Evolutionary conservation across 305 asterid genomes (phyloP), one percentile per base, ranked within the genome.

Genomic region (Solanum hybrid): DNA sequence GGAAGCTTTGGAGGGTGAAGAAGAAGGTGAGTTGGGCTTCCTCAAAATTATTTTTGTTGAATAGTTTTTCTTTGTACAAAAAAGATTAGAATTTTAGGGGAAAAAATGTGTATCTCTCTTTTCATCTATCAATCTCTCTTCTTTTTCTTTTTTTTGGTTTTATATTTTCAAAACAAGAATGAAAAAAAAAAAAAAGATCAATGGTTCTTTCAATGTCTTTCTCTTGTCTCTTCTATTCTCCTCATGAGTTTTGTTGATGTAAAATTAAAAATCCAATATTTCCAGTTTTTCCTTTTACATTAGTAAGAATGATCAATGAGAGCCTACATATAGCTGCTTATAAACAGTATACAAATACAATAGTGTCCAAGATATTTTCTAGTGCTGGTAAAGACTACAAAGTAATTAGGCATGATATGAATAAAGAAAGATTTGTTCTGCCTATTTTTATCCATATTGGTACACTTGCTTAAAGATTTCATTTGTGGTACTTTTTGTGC

Each of bases 51-150:
- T 51, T 78, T 81, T 84, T 91, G 91, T 86, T 88, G 89, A 81
- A 64, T 31, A 82, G 72, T 66, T 75, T 81, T 85, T 87, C 88
- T 91, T 90, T 93, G 99, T 93, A 94, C 93, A 95, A 93, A 94
- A 92, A 92, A 89, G 80, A 90, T 91, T 91, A 91, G 92, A 89
- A 87, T 92, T 89, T 93, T 90, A 90, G 90, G 66, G 88, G 29
- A 51, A 84, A 91, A 90, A 80, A 31, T 27, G 73, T 27, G 75
- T 6, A 19, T 29, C 36, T 42, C 69, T 86, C 81, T 91, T 90
- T 92, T 92, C 90, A 88, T 91, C 35, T 72, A 13, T 72, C 36
- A 15, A 27, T 27, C 29, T 34, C 82, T 77, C 40, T 77, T 77
- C 31, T 29, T 32, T 32, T 32, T 2, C 5, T 77, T 90, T 90